Evolutionary conservation across 2,329 filamentous ascomycete species (phyloP), one percentile per base, ranked within the genome.

Genomic region (Talaromyces sp.): DNA sequence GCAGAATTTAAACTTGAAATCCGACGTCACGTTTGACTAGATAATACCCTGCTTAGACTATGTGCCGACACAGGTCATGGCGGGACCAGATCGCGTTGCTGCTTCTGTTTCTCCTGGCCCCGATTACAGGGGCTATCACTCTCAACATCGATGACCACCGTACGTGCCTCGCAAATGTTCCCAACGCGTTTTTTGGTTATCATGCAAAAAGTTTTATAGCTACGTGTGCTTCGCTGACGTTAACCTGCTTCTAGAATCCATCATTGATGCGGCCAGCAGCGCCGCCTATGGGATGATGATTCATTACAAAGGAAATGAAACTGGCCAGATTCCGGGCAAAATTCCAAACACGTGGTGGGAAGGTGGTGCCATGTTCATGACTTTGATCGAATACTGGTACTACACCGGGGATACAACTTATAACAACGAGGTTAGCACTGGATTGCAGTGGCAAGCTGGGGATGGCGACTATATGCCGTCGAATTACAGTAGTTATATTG

Each of bases 251-350:
- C 35, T n/a, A 75, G 80, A 75, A 26, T 81, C 79, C 1, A 79
- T 83, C 63, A 81, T 78, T 59, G 66, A 71, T 60, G 77, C 78
- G 17, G 75, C 80, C 9, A 75, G 73, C 56, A 72, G 73, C 26
- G 70, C 80, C 55, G 78, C 79, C 6, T 74, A 73, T 63, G 75
- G 75, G 41, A 80, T 85, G 73, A 81, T 85, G 68, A 73, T 69
- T 31, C 81, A 81, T 64, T 85, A 85, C 65, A 80, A 78, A 0
- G 73, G 72, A 13, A 70, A 70, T 61, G 79, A 77, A n/a, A 75
- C 80, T 10, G 81, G 80, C 31, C 78, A 82, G 61, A 75, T 78
- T 21, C 79, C 81, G 1, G 82, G 81, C 46, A 79, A 81, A 62
- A 64, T 85, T 57, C 76, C 81, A 24, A 66, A 73, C 21, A 77